Evolutionary conservation across 352 stramenopile genomes (phyloP).

Genomic region (Phytophthora ohioensis): DNA sequence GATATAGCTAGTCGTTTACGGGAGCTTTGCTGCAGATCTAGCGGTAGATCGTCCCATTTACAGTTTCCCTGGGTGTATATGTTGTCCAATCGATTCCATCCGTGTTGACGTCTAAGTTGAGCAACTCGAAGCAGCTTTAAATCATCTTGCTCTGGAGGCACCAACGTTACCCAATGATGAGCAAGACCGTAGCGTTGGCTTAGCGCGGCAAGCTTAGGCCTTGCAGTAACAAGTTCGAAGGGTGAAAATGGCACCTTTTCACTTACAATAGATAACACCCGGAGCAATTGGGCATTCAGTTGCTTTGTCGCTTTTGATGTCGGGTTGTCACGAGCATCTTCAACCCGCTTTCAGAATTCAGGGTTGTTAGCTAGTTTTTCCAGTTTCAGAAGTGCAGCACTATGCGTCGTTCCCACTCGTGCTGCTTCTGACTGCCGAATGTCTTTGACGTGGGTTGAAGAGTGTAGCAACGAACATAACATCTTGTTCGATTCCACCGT

Average conservation of each 20-base stretch:
- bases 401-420: neutral
- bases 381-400: neutral
- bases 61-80: neutral
- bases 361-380: neutral
- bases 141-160: constrained; percentile 1
- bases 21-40: neutral
- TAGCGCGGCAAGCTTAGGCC: neutral
- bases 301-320: neutral
- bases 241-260: constrained; percentile 7
- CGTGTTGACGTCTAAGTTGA: neutral
- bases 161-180: constrained; percentile 1
- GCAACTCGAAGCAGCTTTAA: neutral
- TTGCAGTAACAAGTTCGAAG: neutral
- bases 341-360: neutral
- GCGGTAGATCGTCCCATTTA: neutral
- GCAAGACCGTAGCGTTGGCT: neutral
- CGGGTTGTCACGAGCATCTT: neutral
- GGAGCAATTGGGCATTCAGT: constrained; percentile 6
- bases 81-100: neutral
- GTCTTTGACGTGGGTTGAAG: constrained; percentile 4
- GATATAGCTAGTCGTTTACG: neutral
- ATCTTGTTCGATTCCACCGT: neutral
- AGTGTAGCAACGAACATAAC: neutral
- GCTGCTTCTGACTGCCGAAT: neutral
- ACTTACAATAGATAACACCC: constrained; percentile 2